phyloP scores from a whole-genome alignment of 192 early-diverging fungal species.

The Geranomyces variabilis region DNA sequence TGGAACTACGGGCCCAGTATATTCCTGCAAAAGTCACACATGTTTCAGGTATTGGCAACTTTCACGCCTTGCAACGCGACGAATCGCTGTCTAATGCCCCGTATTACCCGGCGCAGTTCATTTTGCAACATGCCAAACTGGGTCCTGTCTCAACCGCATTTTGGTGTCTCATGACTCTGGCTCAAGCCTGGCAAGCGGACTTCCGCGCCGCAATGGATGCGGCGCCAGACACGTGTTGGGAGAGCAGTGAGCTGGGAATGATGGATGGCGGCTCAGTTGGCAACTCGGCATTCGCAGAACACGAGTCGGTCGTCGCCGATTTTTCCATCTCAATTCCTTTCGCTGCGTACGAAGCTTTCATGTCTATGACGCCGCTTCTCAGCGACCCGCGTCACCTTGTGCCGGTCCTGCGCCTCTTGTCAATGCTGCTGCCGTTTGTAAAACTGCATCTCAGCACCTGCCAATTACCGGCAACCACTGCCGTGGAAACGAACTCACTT shows the following conservation, averaged over 20 bases:
- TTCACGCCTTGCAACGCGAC: background rate
- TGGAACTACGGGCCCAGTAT: slow-evolving; percentile 36
- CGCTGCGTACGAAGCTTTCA: slow-evolving; percentile 41
- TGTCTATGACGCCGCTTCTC: slow-evolving; percentile 21
- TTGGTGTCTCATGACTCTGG: background rate
- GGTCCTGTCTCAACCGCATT: background rate
- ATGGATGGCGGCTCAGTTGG: background rate
- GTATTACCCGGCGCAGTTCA: background rate
- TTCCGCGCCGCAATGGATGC: background rate
- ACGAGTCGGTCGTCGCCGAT: slow-evolving; percentile 9
- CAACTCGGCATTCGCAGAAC: background rate
- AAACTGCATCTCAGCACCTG: slow-evolving; percentile 30
- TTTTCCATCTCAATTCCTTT: slow-evolving; percentile 36
- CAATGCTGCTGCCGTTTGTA: slow-evolving; percentile 30
- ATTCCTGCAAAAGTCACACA: slow-evolving; percentile 37
- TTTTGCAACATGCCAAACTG: background rate
- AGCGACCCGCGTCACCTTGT: background rate
- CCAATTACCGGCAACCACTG: background rate
- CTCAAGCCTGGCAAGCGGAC: background rate
- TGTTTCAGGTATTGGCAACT: slow-evolving; percentile 33
- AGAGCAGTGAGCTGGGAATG: background rate
- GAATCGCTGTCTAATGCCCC: background rate
- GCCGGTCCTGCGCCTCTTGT: slow-evolving; percentile 29
- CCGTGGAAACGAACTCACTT: slow-evolving; percentile 5
- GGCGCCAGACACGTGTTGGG: background rate